Conservation (phyloP, 2,329 filamentous ascomycete genomes). For the Colletotrichum sp. region DNA sequence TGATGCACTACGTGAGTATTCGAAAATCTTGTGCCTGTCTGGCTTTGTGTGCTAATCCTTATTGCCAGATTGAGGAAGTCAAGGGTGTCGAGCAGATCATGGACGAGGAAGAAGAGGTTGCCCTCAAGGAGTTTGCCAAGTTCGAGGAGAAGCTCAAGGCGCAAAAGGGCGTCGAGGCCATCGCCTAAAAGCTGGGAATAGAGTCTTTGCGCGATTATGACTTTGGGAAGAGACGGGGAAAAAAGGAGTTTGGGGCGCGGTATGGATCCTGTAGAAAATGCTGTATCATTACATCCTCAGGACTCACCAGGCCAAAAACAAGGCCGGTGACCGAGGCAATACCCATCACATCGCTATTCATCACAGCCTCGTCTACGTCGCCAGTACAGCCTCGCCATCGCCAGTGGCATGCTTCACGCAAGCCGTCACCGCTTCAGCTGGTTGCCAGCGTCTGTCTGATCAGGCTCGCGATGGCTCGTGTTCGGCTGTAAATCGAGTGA, state of each 20-base stretch:
- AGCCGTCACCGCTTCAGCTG: neutral
- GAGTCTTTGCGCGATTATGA: neutral
- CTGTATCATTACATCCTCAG: slow-evolving; percentile 4
- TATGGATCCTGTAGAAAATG: neutral
- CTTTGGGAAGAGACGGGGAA: neutral
- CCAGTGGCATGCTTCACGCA: neutral
- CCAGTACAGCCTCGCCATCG: neutral
- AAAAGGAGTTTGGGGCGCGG: neutral
- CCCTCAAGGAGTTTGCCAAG: slow-evolving; percentile 86
- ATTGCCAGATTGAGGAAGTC: slow-evolving; percentile 87
- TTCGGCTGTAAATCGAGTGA: neutral
- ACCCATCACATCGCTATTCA: neutral
- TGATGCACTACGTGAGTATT: slow-evolving; percentile 88
- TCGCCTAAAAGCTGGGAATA: neutral
- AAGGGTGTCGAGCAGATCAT: slow-evolving; percentile 89
- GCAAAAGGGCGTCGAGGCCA: slow-evolving; percentile 47
- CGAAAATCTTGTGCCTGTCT: neutral
- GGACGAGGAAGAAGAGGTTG: slow-evolving; percentile 90
- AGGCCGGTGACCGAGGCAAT: slow-evolving; percentile 6
- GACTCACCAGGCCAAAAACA: neutral
- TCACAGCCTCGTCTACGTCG: neutral
- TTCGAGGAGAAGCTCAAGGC: slow-evolving; percentile 84
- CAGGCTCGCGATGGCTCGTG: neutral
- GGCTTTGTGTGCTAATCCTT: slow-evolving; percentile 21
- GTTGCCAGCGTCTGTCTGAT: neutral